These are phyloP conservation scores for Hypoxylon cercidicola DNA, from an alignment of 495 filamentous ascomycete species.

Conservation along the genomic window DNA sequence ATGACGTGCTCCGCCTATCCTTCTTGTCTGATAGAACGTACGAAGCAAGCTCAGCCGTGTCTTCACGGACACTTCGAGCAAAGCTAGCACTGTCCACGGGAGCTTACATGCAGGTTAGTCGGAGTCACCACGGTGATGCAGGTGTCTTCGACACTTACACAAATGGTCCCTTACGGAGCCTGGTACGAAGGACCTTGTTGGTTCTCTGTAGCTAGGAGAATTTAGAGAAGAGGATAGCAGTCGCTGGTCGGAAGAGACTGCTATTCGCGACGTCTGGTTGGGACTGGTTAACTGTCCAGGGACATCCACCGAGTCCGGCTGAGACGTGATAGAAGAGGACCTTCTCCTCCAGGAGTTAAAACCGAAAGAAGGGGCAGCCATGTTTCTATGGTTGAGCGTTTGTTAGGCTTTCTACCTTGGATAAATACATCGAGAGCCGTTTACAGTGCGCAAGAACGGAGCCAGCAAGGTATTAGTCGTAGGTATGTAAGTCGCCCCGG, in stretches of 20 bases:
- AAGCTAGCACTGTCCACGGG: constrained; percentile 74
- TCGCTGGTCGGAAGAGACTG: constrained; percentile 41
- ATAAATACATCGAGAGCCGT: constrained; percentile 25
- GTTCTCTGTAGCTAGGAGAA: constrained; percentile 66
- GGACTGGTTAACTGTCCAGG: constrained; percentile 29
- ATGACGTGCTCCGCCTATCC: constrained; percentile 51
- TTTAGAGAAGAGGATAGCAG: constrained; percentile 54
- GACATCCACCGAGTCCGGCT: constrained; percentile 42
- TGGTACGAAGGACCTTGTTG: constrained; percentile 82
- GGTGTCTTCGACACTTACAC: constrained; percentile 57
- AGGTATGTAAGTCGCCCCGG: constrained; percentile 1
- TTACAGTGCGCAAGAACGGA: constrained; percentile 27
- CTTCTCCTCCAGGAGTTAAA: constrained; percentile 54
- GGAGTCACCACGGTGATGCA: constrained; percentile 1
- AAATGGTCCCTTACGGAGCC: constrained; percentile 71
- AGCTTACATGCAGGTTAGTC: constrained; percentile 45
- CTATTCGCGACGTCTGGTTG: constrained; percentile 21
- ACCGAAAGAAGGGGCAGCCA: constrained; percentile 50
- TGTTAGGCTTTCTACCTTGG: constrained; percentile 21
- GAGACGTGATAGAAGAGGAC: constrained; percentile 49
- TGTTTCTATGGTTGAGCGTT: constrained; percentile 32
- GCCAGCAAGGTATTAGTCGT: constrained; percentile 21
- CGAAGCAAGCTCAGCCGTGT: constrained; percentile 89
- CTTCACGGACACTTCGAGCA: constrained; percentile 82
- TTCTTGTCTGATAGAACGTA: constrained; percentile 78